A percentile compares a stretch with the other conserved stretches of the same genome.
Conservation (phyloP, 371 early-diverging fungal species). For the Chytridiales sp. region DNA sequence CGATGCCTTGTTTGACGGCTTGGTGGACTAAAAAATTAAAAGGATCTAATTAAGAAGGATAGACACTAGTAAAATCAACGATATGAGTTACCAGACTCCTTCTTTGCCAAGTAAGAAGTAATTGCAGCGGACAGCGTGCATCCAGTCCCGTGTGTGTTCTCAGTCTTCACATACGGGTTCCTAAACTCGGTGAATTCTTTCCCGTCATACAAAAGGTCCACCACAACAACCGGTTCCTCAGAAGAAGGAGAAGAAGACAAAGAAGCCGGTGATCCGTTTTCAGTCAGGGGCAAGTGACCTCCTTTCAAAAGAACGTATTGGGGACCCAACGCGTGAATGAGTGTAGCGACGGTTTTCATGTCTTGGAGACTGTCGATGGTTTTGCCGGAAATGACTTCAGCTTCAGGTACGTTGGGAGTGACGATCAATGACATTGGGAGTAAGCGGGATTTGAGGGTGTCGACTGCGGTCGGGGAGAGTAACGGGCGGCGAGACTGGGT, state of each 20-base stretch:
- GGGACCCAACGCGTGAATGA: slow-evolving; percentile 24
- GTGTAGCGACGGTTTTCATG: slow-evolving; percentile 22
- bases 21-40: slow-evolving; percentile 37
- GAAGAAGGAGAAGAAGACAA: not conserved
- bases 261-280: not conserved
- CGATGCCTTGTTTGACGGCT: slow-evolving; percentile 52
- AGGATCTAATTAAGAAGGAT: not conserved
- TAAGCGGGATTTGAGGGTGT: slow-evolving; percentile 52
- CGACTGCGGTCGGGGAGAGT: slow-evolving; percentile 62
- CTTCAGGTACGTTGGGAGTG: slow-evolving; percentile 84
- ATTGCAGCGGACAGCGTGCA: slow-evolving; percentile 85
- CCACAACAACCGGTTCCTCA: slow-evolving; percentile 67
- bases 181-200: slow-evolving; percentile 47
- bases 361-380: slow-evolving; percentile 20
- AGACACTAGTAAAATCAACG: not conserved
- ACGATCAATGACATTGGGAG: slow-evolving; percentile 69
- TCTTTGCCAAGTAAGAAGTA: slow-evolving; percentile 66
- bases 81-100: slow-evolving; percentile 47
- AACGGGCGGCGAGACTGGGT: slow-evolving; percentile 65
- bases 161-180: slow-evolving; percentile 57
- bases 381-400: slow-evolving; percentile 55
- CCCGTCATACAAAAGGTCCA: slow-evolving; percentile 68
- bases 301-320: slow-evolving; percentile 71
- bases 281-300: slow-evolving; percentile 67
- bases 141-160: slow-evolving; percentile 82